Percentiles rank a stretch among this genome's conserved stretches.
These are phyloP conservation scores for Plasmopara viticola DNA, from an alignment of 352 stramenopile species.

Conservation along the genomic window DNA sequence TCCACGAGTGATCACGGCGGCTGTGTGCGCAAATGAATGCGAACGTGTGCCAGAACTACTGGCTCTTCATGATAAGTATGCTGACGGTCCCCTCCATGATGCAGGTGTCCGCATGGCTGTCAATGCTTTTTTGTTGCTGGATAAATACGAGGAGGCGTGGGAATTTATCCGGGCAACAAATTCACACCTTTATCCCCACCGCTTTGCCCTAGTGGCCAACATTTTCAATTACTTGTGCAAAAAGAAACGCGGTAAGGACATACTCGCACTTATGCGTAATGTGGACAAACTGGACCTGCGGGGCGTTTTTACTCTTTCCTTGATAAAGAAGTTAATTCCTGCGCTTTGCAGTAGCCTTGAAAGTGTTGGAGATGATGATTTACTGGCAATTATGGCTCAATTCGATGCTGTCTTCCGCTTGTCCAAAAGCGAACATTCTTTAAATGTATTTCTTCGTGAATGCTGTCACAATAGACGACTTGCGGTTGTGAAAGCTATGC, in stretches of 20 bases:
- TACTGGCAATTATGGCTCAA: conserved; percentile 24
- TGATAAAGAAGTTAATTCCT: conserved; percentile 35
- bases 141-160: conserved; percentile 37
- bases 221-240: conserved; percentile 43
- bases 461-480: conserved; percentile 30
- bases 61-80: conserved; percentile 28
- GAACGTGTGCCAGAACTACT: conserved; percentile 37
- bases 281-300: conserved; percentile 26
- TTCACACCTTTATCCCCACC: conserved; percentile 16
- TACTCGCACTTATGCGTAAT: conserved; percentile 31
- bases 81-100: conserved; percentile 25
- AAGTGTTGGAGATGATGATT: conserved; percentile 31
- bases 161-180: conserved; percentile 31
- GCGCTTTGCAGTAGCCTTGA: conserved; percentile 29
- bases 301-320: conserved; percentile 24
- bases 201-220: conserved; percentile 31
- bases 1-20: conserved; percentile 45
- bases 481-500: conserved; percentile 19
- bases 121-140: conserved; percentile 48
- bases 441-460: conserved; percentile 35
- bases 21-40: conserved; percentile 45
- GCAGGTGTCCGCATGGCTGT: conserved; percentile 42
- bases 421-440: conserved; percentile 30
- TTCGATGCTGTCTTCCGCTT: conserved; percentile 32
- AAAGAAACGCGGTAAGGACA: conserved; percentile 27